Percentiles rank a stretch among this genome's conserved stretches.
Evolutionary conservation across 345 rosid genomes (phyloP).

Genomic region (Euphorbia pulcherrima): DNA sequence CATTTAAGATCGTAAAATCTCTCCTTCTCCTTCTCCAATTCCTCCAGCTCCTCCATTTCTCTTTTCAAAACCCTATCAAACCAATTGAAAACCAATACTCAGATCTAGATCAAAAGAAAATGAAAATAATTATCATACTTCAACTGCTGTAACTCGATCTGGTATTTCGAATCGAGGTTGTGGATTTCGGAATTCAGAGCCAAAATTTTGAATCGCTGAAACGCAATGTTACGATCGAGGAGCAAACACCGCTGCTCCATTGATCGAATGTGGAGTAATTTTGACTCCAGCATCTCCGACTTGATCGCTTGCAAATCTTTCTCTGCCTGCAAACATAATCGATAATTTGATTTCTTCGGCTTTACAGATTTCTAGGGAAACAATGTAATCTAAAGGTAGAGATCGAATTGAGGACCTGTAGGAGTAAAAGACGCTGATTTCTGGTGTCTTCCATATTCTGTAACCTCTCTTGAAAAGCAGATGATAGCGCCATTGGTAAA

Average conservation of each 20-base stretch:
- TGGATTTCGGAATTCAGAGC: conserved; percentile 45
- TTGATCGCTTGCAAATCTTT: conserved; percentile 52
- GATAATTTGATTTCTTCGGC: neutral
- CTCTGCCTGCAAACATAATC: conserved; percentile 43
- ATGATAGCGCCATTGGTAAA: conserved; percentile 58
- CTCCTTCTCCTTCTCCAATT: conserved; percentile 47
- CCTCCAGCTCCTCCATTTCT: conserved; percentile 56
- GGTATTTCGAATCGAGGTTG: conserved; percentile 37
- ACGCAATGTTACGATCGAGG: conserved; percentile 50
- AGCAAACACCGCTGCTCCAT: conserved; percentile 53
- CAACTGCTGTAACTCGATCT: conserved; percentile 23
- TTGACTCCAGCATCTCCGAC: conserved; percentile 41
- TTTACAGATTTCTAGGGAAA: conserved; percentile 5
- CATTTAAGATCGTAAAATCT: conserved; percentile 39
- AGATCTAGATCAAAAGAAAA: neutral
- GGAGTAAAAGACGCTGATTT: conserved; percentile 55
- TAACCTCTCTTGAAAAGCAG: conserved; percentile 62
- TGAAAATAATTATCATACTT: conserved; percentile 27
- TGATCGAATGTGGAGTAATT: conserved; percentile 36
- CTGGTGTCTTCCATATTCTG: conserved; percentile 63
- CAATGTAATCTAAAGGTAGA: neutral
- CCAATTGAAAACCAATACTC: conserved; percentile 3
- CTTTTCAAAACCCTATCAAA: conserved; percentile 45
- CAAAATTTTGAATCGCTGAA: conserved; percentile 51
- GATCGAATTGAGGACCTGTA: conserved; percentile 40